Evolutionary conservation across 1,284 basidiomycete species (phyloP).

Genomic region (Trametes sp.): DNA sequence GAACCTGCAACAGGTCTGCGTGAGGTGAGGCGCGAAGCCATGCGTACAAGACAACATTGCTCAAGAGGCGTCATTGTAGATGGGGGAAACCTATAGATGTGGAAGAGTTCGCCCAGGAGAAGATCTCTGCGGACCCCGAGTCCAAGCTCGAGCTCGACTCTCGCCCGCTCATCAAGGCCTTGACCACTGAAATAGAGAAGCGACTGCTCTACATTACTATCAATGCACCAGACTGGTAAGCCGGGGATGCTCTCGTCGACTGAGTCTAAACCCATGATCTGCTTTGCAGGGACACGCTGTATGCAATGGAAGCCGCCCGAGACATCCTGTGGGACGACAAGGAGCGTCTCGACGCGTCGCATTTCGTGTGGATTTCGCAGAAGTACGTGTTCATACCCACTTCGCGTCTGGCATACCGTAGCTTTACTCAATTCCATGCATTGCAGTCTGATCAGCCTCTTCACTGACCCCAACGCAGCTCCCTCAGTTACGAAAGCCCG

Average conservation of each 20-base stretch:
- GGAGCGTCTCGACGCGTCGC: conserved; percentile 70
- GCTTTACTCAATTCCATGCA: conserved; percentile 19
- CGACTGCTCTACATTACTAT: conserved; percentile 81
- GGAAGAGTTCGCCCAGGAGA: conserved; percentile 77
- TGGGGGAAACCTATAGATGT: conserved; percentile 84
- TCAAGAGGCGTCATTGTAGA: conserved; percentile 47
- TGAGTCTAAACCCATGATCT: neutral
- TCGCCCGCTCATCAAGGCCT: conserved; percentile 79
- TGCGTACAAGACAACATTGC: neutral
- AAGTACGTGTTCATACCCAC: conserved; percentile 56
- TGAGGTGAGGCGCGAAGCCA: conserved; percentile 12
- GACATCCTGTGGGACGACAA: conserved; percentile 87
- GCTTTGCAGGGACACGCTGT: conserved; percentile 78
- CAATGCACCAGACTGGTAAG: conserved; percentile 92
- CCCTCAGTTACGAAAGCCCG: conserved; percentile 51
- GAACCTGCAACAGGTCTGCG: conserved; percentile 20
- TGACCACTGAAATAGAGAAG: conserved; percentile 77
- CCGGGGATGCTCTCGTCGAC: conserved; percentile 11
- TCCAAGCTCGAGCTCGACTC: conserved; percentile 60
- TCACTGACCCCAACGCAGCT: conserved; percentile 66
- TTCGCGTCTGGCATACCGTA: neutral
- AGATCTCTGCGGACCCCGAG: conserved; percentile 56
- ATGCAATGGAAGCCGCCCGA: conserved; percentile 83
- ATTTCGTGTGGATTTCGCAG: conserved; percentile 84
- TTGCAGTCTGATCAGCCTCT: conserved; percentile 76